These are phyloP conservation scores for Fragaria iinumae DNA, from an alignment of 306 rosid genomes.

Conservation along the genomic window DNA sequence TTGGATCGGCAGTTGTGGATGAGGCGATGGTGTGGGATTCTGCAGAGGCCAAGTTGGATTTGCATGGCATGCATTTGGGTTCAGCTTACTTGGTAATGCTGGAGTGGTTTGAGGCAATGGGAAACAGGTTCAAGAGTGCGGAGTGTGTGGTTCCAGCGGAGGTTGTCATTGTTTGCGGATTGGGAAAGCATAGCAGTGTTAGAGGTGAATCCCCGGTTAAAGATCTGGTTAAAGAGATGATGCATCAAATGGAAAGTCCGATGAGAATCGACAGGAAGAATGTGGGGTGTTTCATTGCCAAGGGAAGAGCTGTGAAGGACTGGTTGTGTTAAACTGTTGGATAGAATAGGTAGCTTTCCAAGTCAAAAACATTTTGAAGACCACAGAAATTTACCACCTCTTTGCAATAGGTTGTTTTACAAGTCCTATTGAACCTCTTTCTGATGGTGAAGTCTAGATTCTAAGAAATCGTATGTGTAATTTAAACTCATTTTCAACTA, in stretches of 20 bases:
- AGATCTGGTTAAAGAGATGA: constrained; percentile 61
- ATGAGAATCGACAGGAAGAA: constrained; percentile 66
- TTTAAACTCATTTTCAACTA: not conserved
- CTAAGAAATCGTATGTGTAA: not conserved
- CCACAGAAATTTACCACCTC: not conserved
- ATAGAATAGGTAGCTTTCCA: not conserved
- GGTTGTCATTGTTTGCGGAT: constrained; percentile 61
- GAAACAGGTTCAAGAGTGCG: constrained; percentile 30
- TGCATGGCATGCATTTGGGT: constrained; percentile 74
- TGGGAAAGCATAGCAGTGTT: constrained; percentile 75
- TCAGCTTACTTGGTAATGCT: constrained; percentile 63
- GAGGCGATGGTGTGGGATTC: constrained; percentile 67
- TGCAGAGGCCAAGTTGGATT: constrained; percentile 69
- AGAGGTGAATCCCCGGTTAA: constrained; percentile 69
- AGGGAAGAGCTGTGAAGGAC: constrained; percentile 58
- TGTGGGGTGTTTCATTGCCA: constrained; percentile 69
- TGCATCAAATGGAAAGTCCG: constrained; percentile 53
- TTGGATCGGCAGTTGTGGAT: constrained; percentile 42
- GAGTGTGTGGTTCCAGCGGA: constrained; percentile 35
- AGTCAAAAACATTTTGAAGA: not conserved
- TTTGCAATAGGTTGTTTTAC: not conserved
- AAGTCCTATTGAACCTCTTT: not conserved
- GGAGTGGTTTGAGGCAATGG: constrained; percentile 72
- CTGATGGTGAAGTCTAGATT: not conserved
- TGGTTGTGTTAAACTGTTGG: constrained; percentile 42